phyloP scores from a whole-genome alignment of 768 basidiomycete species.

The Leucocoprinus birnbaumii region DNA sequence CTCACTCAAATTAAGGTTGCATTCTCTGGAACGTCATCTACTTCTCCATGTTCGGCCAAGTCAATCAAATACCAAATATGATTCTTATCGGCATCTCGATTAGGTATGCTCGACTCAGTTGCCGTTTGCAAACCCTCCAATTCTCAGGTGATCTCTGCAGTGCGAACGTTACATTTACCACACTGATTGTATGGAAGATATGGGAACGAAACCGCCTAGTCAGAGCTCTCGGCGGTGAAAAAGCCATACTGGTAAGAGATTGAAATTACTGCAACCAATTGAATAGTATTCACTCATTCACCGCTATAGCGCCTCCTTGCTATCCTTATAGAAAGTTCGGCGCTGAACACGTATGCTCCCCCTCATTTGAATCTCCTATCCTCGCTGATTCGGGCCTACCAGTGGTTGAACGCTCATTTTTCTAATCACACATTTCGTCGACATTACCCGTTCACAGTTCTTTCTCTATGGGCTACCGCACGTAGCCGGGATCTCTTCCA shows the following conservation, averaged over 20 bases:
- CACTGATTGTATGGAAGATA: not conserved
- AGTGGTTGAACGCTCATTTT: not conserved
- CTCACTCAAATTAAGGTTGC: not conserved
- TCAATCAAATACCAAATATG: not conserved
- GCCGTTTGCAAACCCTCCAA: not conserved
- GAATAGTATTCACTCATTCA: not conserved
- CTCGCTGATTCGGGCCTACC: not conserved
- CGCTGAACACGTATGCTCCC: not conserved
- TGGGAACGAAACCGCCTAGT: not conserved
- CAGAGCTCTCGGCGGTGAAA: not conserved
- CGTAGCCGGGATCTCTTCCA: constrained; percentile 5
- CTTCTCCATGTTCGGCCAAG: not conserved
- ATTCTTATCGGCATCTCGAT: not conserved
- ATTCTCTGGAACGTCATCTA: not conserved
- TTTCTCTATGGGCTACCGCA: constrained; percentile 1
- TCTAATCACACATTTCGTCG: not conserved
- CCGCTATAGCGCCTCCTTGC: not conserved
- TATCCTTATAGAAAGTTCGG: not conserved
- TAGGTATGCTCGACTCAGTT: not conserved
- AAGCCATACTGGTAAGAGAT: not conserved
- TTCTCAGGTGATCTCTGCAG: not conserved
- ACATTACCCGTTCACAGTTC: not conserved
- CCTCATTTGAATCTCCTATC: not conserved
- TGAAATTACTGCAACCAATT: too few relatives aligned
- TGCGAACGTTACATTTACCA: not conserved